phyloP scores from a whole-genome alignment of 1,284 basidiomycete genomes.

The Cutaneotrichosporon mucoides region DNA sequence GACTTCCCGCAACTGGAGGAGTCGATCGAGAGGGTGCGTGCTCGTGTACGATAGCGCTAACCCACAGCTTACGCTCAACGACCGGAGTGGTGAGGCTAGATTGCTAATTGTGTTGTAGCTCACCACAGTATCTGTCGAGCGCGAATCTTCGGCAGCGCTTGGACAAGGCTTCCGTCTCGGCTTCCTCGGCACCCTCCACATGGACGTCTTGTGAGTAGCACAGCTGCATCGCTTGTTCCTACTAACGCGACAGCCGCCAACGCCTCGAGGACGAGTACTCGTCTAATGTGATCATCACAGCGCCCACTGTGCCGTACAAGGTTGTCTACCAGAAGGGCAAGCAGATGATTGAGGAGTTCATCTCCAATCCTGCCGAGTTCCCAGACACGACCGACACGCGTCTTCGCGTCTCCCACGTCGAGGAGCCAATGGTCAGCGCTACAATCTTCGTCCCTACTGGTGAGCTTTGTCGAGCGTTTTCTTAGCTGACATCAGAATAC shows the following conservation, averaged over 20 bases:
- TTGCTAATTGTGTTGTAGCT: not conserved
- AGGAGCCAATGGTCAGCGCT: slow-evolving; percentile 76
- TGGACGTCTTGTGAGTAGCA: slow-evolving; percentile 66
- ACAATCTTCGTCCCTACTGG: slow-evolving; percentile 77
- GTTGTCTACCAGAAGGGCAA: slow-evolving; percentile 71
- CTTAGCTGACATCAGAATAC: slow-evolving; percentile 64
- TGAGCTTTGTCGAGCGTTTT: not conserved
- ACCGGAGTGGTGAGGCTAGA: slow-evolving; percentile 28
- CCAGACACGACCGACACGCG: slow-evolving; percentile 70
- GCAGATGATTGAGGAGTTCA: slow-evolving; percentile 50
- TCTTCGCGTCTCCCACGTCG: slow-evolving; percentile 64
- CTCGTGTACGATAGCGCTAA: slow-evolving; percentile 8
- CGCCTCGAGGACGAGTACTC: slow-evolving; percentile 95
- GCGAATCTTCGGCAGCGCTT: slow-evolving; percentile 88
- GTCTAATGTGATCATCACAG: slow-evolving; percentile 82
- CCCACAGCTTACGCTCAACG: slow-evolving; percentile 37
- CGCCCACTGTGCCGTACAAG: slow-evolving; percentile 90
- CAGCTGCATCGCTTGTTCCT: not conserved
- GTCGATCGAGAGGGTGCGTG: slow-evolving; percentile 77
- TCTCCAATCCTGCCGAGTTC: slow-evolving; percentile 91
- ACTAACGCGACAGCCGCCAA: slow-evolving; percentile 55
- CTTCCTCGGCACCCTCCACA: slow-evolving; percentile 91
- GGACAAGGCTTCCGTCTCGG: slow-evolving; percentile 94
- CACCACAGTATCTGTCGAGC: slow-evolving; percentile 68
- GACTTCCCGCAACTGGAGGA: slow-evolving; percentile 95